Percentiles rank a stretch among this genome's conserved stretches.
These are phyloP conservation scores for Cryptosporidium tyzzeri DNA, from an alignment of 169 alveolate species.

Conservation along the genomic window DNA sequence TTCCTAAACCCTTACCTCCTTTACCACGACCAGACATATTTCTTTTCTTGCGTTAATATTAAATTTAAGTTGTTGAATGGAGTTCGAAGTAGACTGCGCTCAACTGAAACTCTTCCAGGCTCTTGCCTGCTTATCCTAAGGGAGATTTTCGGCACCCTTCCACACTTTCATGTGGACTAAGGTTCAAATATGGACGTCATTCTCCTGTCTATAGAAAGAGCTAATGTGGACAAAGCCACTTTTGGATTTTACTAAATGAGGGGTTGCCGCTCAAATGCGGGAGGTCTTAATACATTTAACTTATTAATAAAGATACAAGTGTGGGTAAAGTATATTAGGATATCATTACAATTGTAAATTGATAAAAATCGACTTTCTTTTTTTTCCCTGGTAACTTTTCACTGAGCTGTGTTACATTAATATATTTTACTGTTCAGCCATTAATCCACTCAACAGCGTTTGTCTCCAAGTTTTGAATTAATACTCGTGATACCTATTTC, in stretches of 20 bases:
- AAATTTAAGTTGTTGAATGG: slow-evolving; percentile 58
- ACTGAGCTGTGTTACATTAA: too few species aligned
- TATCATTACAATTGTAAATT: neutral
- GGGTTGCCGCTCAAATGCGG: slow-evolving; percentile 13
- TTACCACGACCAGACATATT: slow-evolving; percentile 96
- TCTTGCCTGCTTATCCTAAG: slow-evolving; percentile 11
- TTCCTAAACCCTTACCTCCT: slow-evolving; percentile 99
- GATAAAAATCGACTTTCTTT: too few species aligned
- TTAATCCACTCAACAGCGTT: neutral
- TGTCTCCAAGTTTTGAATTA: neutral
- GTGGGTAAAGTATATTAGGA: neutral
- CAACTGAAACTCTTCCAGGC: slow-evolving; percentile 32
- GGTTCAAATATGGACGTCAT: slow-evolving; percentile 12
- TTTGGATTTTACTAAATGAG: slow-evolving; percentile 10
- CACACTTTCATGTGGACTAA: slow-evolving; percentile 76
- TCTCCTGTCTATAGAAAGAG: slow-evolving; percentile 33
- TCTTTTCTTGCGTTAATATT: slow-evolving; percentile 46
- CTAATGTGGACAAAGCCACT: slow-evolving; percentile 52
- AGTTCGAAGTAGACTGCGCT: slow-evolving; percentile 77
- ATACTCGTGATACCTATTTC: too few species aligned
- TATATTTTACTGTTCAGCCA: too few species aligned
- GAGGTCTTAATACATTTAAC: neutral
- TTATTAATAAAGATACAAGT: neutral
- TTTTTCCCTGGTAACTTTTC: too few species aligned
- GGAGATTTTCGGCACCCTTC: slow-evolving; percentile 60